phyloP scores from a whole-genome alignment of 2,329 filamentous ascomycete genomes.

The Fusarium globosum region DNA sequence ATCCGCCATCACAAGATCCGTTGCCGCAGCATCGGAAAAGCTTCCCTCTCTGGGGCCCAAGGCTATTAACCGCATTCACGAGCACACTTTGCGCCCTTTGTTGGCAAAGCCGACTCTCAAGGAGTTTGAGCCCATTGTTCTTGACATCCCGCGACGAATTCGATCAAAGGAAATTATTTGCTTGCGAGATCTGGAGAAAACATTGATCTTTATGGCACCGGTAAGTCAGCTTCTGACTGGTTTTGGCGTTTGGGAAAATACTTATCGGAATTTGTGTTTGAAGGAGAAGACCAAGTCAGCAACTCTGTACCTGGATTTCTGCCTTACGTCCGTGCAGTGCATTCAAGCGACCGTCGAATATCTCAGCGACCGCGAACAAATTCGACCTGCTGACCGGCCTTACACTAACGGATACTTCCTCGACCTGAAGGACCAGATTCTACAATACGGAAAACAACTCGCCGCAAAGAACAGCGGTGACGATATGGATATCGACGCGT shows the following conservation, averaged over 20 bases:
- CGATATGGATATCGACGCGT: constrained; percentile 69
- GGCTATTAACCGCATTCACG: constrained; percentile 81
- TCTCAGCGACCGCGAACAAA: constrained; percentile 87
- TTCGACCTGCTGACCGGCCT: constrained; percentile 83
- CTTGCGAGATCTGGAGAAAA: constrained; percentile 94
- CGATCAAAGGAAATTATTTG: constrained; percentile 87
- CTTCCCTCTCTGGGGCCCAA: constrained; percentile 73
- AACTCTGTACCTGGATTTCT: constrained; percentile 83
- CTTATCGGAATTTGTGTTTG: constrained; percentile 76
- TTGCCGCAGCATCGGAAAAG: constrained; percentile 60
- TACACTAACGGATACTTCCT: constrained; percentile 98
- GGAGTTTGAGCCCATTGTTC: constrained; percentile 82
- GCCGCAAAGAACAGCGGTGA: constrained; percentile 74
- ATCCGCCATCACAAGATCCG: constrained; percentile 67
- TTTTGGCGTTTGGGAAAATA: constrained; percentile 68
- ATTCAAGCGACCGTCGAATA: constrained; percentile 90
- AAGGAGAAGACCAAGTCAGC: constrained; percentile 83
- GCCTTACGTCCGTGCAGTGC: constrained; percentile 88
- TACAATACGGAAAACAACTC: constrained; percentile 87
- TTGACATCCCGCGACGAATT: constrained; percentile 82
- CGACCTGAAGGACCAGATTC: constrained; percentile 94
- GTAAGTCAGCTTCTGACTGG: constrained; percentile 79
- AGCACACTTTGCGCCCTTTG: constrained; percentile 82
- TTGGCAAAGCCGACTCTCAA: constrained; percentile 78
- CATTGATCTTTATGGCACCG: constrained; percentile 87